Percentiles rank a stretch among this genome's conserved stretches.
These are phyloP conservation scores for Priceomyces medius DNA, from an alignment of 805 yeast species.

Conservation along the genomic window DNA sequence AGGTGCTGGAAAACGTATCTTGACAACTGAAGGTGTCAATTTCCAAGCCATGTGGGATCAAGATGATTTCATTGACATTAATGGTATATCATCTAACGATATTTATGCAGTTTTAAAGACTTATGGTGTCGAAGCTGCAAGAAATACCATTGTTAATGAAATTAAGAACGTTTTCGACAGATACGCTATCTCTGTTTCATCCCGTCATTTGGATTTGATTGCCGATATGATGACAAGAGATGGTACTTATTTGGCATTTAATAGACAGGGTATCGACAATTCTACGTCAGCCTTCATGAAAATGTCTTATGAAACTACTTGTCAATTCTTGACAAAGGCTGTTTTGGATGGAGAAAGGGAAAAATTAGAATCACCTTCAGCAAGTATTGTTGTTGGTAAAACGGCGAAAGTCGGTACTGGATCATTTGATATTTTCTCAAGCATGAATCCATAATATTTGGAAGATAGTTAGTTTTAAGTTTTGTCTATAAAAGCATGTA, in stretches of 20 bases:
- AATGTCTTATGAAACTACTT: slow-evolving; percentile 98
- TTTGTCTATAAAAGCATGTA: slow-evolving; percentile 1
- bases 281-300: slow-evolving; percentile 95
- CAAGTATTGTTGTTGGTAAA: slow-evolving; percentile 90
- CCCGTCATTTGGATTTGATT: slow-evolving; percentile 92
- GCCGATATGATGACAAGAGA: slow-evolving; percentile 99
- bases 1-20: slow-evolving; percentile 58
- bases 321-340: slow-evolving; percentile 95
- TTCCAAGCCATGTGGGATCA: slow-evolving; percentile 98
- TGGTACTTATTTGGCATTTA: slow-evolving; percentile 94
- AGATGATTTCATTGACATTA: slow-evolving; percentile 86
- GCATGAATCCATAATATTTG: slow-evolving; percentile 33
- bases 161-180: slow-evolving; percentile 93
- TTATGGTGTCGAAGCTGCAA: slow-evolving; percentile 98
- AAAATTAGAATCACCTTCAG: slow-evolving; percentile 85
- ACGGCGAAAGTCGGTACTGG: slow-evolving; percentile 94
- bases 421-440: slow-evolving; percentile 75
- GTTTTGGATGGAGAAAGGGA: slow-evolving; percentile 91
- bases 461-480: background rate
- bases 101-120: slow-evolving; percentile 84
- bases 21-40: slow-evolving; percentile 97
- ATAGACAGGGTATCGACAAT: slow-evolving; percentile 97
- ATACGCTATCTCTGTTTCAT: slow-evolving; percentile 89
- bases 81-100: slow-evolving; percentile 88
- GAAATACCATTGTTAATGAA: slow-evolving; percentile 95